A percentile compares a stretch with the other conserved stretches of the same genome.
phyloP scores from a whole-genome alignment of 371 early-diverging fungal genomes.

The Nematocida minor region DNA sequence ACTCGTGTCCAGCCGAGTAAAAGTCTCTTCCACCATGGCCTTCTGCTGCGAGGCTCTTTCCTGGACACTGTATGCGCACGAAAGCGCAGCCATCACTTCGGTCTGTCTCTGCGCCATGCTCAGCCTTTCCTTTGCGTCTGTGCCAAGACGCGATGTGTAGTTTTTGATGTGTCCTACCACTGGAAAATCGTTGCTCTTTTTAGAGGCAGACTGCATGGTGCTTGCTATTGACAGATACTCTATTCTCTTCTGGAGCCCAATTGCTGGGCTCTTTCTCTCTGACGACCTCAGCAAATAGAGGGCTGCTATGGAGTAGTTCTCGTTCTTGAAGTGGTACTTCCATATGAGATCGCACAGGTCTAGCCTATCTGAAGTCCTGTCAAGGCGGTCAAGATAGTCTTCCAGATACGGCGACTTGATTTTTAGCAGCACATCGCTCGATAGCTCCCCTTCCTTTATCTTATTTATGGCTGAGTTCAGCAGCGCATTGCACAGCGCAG shows the following conservation, averaged over 20 bases:
- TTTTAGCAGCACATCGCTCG: constrained; percentile 20
- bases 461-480: constrained; percentile 34
- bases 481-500: constrained; percentile 28
- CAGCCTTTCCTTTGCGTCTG: constrained; percentile 24
- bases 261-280: constrained; percentile 8
- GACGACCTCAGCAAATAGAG: constrained; percentile 37
- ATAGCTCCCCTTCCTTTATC: background rate
- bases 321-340: constrained; percentile 47
- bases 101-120: constrained; percentile 45
- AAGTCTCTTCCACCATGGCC: background rate
- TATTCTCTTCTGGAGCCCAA: constrained; percentile 32
- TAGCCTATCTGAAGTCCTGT: background rate
- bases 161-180: constrained; percentile 18
- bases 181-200: background rate
- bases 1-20: constrained; percentile 26
- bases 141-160: constrained; percentile 8
- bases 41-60: background rate
- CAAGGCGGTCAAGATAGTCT: constrained; percentile 44
- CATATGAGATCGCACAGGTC: constrained; percentile 41
- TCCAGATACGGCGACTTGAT: constrained; percentile 38
- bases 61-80: background rate
- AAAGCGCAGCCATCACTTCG: constrained; percentile 20
- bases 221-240: constrained; percentile 43
- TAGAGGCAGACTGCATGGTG: constrained; percentile 36
- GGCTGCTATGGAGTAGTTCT: constrained; percentile 28